A percentile compares a stretch with the other conserved stretches of the same genome.
These are phyloP conservation scores for Pholiota microspora DNA, from an alignment of 768 basidiomycete species.

Conservation along the genomic window DNA sequence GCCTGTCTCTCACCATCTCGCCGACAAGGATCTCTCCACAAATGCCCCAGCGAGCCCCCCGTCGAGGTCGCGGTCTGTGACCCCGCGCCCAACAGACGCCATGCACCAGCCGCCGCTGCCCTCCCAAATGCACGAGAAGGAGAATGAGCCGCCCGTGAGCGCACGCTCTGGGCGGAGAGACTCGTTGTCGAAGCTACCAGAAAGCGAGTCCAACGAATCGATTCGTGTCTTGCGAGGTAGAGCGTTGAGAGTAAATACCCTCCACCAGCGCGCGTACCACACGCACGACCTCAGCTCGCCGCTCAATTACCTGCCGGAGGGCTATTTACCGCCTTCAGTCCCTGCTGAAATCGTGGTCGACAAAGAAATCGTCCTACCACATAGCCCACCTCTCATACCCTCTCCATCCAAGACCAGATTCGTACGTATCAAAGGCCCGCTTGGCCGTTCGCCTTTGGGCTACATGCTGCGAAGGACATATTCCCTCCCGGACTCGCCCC, in stretches of 20 bases:
- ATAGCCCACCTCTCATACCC: not conserved
- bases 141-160: not conserved
- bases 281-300: conserved; percentile 14
- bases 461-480: not conserved
- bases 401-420: conserved; percentile 8
- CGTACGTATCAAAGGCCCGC: not conserved
- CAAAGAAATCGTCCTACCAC: conserved; percentile 8
- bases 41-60: conserved; percentile 11
- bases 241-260: conserved; percentile 13
- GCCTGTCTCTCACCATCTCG: not conserved
- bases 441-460: not conserved
- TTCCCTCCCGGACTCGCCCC: conserved; percentile 19
- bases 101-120: not conserved
- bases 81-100: not conserved
- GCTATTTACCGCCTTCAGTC: not conserved
- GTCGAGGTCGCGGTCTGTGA: conserved; percentile 1
- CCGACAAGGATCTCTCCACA: conserved; percentile 11
- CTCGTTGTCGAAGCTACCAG: not conserved
- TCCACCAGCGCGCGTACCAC: conserved; percentile 18
- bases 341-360: not conserved
- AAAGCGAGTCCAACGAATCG: conserved; percentile 8
- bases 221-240: conserved; percentile 11
- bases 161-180: not conserved
- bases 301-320: conserved; percentile 5
- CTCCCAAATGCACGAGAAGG: conserved; percentile 4